These are phyloP conservation scores for Bipolaris oryzae DNA, from an alignment of 2,329 filamentous ascomycete species.

Conservation along the genomic window DNA sequence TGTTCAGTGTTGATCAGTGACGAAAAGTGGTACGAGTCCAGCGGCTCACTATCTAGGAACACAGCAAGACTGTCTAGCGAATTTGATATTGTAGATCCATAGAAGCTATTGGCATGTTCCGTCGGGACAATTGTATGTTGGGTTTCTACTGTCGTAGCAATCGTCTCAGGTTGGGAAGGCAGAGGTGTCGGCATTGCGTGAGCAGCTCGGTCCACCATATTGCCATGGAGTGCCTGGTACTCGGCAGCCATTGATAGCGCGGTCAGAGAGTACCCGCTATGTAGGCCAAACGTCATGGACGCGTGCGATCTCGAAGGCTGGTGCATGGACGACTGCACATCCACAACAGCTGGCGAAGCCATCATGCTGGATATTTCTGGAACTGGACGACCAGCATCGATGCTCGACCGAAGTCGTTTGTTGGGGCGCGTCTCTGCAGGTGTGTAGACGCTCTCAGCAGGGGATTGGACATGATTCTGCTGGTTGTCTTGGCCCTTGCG, in stretches of 20 bases:
- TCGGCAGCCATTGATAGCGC: constrained; percentile 52
- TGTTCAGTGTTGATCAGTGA: constrained; percentile 50
- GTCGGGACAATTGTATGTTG: constrained; percentile 12
- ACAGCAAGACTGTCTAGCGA: constrained; percentile 48
- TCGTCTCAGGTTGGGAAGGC: constrained; percentile 19
- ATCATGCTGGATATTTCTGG: constrained; percentile 38
- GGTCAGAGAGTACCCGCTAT: constrained; percentile 45
- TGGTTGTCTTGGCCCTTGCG: constrained; percentile 32
- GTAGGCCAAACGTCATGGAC: constrained; percentile 23
- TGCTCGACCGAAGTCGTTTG: constrained; percentile 37
- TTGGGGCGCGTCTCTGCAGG: constrained; percentile 26
- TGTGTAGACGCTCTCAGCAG: constrained; percentile 14
- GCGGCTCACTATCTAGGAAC: constrained; percentile 48
- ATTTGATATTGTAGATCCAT: constrained; percentile 33
- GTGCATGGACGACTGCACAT: constrained; percentile 27
- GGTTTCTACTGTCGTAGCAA: constrained; percentile 23
- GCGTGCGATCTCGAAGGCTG: constrained; percentile 23
- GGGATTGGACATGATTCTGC: constrained; percentile 13
- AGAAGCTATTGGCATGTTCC: constrained; percentile 7
- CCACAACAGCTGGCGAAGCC: constrained; percentile 27
- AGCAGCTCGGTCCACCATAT: constrained; percentile 22
- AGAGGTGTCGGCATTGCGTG: constrained; percentile 18
- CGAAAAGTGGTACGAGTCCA: constrained; percentile 49
- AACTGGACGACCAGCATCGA: constrained; percentile 32
- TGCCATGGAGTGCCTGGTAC: constrained; percentile 47